These are phyloP conservation scores for Monilinia fructicola DNA, from an alignment of 2,329 filamentous ascomycete species.

Conservation along the genomic window DNA sequence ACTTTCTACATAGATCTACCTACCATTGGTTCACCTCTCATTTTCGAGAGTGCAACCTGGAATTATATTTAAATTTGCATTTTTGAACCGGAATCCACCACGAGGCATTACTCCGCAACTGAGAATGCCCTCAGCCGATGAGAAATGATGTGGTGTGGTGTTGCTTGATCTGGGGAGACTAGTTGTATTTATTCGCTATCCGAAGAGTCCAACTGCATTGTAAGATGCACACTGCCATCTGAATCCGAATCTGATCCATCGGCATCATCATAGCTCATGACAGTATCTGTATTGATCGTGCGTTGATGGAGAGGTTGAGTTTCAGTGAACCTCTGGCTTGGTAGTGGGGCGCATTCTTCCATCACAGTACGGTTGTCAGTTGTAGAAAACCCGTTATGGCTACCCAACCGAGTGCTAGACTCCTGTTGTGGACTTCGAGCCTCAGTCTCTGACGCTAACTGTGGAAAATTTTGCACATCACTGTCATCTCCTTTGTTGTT, in stretches of 20 bases:
- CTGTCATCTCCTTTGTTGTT: neutral
- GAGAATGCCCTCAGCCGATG: neutral
- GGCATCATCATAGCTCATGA: conserved; percentile 11
- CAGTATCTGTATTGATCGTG: conserved; percentile 10
- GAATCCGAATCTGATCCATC: conserved; percentile 15
- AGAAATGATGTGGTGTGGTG: neutral
- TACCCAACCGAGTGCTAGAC: neutral
- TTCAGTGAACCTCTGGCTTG: neutral
- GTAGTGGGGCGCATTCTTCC: neutral
- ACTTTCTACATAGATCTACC: neutral
- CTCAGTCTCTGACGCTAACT: neutral
- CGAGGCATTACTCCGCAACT: neutral
- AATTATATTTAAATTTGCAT: neutral
- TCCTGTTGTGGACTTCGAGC: too few species aligned
- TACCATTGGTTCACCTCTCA: neutral
- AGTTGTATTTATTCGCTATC: conserved; percentile 12
- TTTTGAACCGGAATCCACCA: neutral
- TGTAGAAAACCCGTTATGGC: neutral
- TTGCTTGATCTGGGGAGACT: neutral
- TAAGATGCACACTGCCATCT: conserved; percentile 21
- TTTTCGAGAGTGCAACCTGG: neutral
- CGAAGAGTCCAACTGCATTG: conserved; percentile 21
- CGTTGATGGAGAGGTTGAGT: neutral
- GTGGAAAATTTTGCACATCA: neutral
- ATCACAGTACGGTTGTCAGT: neutral